These are phyloP conservation scores for Suillus cothurnatus DNA, from an alignment of 768 basidiomycete genomes.

Conservation along the genomic window DNA sequence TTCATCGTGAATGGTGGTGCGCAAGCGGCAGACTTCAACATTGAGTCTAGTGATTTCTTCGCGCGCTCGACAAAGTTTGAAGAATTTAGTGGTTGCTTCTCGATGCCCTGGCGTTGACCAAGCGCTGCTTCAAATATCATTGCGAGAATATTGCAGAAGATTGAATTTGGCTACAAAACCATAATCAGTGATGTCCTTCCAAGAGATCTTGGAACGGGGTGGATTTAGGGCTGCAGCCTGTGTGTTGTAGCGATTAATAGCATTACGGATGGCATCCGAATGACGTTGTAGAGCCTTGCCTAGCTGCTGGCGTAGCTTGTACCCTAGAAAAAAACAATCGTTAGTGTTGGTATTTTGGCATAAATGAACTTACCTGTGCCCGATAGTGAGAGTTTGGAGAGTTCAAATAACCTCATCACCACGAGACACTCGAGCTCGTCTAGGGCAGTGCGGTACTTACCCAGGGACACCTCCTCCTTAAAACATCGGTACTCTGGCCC, in stretches of 20 bases:
- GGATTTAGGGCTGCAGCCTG: background rate
- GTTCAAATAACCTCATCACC: conserved; percentile 32
- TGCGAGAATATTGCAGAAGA: background rate
- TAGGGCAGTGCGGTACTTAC: conserved; percentile 9
- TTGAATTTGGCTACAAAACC: conserved; percentile 2
- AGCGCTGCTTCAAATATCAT: background rate
- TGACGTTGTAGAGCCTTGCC: conserved; percentile 18
- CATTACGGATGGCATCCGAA: conserved; percentile 16
- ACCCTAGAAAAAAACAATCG: conserved; percentile 10
- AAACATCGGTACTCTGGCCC: background rate
- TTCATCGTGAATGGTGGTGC: conserved; percentile 20
- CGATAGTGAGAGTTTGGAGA: conserved; percentile 24
- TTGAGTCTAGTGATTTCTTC: conserved; percentile 37
- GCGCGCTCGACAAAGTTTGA: conserved; percentile 30
- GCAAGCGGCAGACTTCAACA: conserved; percentile 31
- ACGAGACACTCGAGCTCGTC: conserved; percentile 34
- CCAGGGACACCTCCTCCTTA: background rate
- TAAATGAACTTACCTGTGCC: conserved; percentile 13
- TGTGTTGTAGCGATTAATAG: conserved; percentile 19
- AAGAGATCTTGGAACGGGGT: background rate
- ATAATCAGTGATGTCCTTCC: conserved; percentile 7
- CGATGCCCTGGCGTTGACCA: conserved; percentile 10
- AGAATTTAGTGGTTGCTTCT: conserved; percentile 28
- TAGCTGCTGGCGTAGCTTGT: conserved; percentile 19
- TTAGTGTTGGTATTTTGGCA: background rate